Evolutionary conservation across 352 stramenopile genomes (phyloP).

Genomic region (Phytophthora cryptogea): DNA sequence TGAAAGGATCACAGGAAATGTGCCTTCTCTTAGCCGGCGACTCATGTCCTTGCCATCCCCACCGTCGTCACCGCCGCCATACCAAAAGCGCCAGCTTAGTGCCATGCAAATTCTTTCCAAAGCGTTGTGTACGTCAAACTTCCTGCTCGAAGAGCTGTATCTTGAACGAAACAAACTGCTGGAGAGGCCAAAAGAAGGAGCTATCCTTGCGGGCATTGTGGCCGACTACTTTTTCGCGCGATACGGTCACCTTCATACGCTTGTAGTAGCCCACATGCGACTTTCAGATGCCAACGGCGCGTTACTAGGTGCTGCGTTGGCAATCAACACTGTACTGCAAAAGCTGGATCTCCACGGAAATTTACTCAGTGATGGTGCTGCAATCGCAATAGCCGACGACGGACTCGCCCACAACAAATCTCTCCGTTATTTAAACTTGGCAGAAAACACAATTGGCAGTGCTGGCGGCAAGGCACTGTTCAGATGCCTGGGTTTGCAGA

Average conservation of each 20-base stretch:
- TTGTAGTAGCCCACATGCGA: slow-evolving; percentile 48
- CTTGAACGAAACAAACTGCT: slow-evolving; percentile 59
- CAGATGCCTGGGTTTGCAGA: slow-evolving; percentile 33
- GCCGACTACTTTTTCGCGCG: slow-evolving; percentile 81
- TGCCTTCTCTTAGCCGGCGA: background rate
- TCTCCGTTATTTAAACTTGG: slow-evolving; percentile 59
- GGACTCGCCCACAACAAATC: slow-evolving; percentile 49
- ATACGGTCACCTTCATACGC: slow-evolving; percentile 56
- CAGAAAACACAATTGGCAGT: slow-evolving; percentile 64
- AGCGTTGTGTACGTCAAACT: slow-evolving; percentile 54
- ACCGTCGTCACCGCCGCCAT: slow-evolving; percentile 12
- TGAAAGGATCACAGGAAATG: background rate
- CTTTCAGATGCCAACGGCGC: slow-evolving; percentile 46
- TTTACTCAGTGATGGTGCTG: slow-evolving; percentile 44
- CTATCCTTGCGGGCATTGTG: slow-evolving; percentile 43
- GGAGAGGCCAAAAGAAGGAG: slow-evolving; percentile 27
- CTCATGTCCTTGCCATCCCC: slow-evolving; percentile 10
- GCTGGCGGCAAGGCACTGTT: slow-evolving; percentile 55
- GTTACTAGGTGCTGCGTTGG: slow-evolving; percentile 47
- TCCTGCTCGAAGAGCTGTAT: slow-evolving; percentile 67
- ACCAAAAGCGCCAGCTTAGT: slow-evolving; percentile 21
- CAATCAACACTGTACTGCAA: slow-evolving; percentile 61
- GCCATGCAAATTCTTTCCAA: slow-evolving; percentile 43
- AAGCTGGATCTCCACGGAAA: slow-evolving; percentile 70
- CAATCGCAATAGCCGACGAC: slow-evolving; percentile 38